Percentiles rank a stretch among this genome's conserved stretches.
phyloP scores from a whole-genome alignment of 257 asterid species.

The Ajuga chamaepitys region DNA sequence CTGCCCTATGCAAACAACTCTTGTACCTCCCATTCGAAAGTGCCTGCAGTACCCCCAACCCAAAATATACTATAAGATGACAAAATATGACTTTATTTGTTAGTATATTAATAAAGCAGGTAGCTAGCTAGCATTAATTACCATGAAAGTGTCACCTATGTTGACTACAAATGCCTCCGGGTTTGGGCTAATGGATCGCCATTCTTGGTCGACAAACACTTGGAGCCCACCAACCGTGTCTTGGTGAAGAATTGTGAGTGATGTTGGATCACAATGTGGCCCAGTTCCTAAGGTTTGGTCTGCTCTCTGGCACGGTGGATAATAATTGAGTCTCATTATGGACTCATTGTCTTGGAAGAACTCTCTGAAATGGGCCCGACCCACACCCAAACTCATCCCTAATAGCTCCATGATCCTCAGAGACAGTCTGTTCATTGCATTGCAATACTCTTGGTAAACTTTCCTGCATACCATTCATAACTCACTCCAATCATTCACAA shows the following conservation, averaged over 20 bases:
- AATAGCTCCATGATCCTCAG: slow-evolving; percentile 71
- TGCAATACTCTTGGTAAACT: slow-evolving; percentile 61
- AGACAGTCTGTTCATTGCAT: slow-evolving; percentile 65
- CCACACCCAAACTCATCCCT: slow-evolving; percentile 60
- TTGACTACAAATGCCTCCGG: slow-evolving; percentile 62
- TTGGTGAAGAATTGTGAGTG: slow-evolving; percentile 82
- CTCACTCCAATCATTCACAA: background rate
- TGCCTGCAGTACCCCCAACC: too few relatives aligned
- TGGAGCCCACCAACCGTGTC: slow-evolving; percentile 77
- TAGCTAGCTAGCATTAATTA: slow-evolving; percentile 9
- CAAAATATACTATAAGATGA: background rate
- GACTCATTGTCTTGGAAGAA: slow-evolving; percentile 72
- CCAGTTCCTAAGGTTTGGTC: slow-evolving; percentile 80
- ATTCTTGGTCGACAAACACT: slow-evolving; percentile 62
- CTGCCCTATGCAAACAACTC: slow-evolving; percentile 86
- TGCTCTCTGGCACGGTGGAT: slow-evolving; percentile 74
- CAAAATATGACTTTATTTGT: background rate
- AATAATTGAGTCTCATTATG: slow-evolving; percentile 74
- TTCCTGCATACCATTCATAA: slow-evolving; percentile 27
- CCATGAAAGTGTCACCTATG: slow-evolving; percentile 96
- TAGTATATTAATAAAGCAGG: background rate
- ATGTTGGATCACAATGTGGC: slow-evolving; percentile 87
- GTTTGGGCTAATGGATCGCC: slow-evolving; percentile 58
- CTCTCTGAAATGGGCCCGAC: slow-evolving; percentile 25
- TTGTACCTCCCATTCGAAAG: slow-evolving; percentile 74